A percentile compares a stretch with the other conserved stretches of the same genome.
phyloP scores from a whole-genome alignment of 176 grass and related monocot genomes.

The Cymbopogon citratus region DNA sequence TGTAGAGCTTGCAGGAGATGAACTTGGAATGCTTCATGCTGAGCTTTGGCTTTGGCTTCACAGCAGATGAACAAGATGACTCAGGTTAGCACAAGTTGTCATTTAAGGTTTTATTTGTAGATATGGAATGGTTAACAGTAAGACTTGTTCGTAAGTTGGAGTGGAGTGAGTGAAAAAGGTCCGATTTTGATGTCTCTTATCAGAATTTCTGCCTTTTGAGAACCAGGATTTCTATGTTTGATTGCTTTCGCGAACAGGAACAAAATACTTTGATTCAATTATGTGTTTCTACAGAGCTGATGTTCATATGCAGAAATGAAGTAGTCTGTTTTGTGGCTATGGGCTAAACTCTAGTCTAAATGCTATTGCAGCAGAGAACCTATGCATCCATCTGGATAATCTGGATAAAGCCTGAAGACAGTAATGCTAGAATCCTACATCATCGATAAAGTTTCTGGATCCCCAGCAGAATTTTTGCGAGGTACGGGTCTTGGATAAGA shows the following conservation, averaged over 20 bases:
- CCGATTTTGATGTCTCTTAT: too few species aligned
- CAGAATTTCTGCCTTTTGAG: background rate
- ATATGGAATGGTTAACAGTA: background rate
- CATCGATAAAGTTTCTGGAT: background rate
- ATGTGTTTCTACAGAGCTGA: background rate
- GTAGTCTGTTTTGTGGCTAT: background rate
- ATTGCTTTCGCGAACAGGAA: background rate
- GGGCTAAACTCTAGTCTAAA: background rate
- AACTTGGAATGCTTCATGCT: constrained; percentile 24
- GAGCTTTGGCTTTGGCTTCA: constrained; percentile 12
- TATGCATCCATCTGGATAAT: background rate
- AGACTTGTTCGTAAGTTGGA: too few species aligned
- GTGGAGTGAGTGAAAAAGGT: too few species aligned
- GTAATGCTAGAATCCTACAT: background rate
- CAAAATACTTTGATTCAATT: too few species aligned
- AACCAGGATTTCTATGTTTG: background rate
- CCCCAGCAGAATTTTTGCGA: background rate
- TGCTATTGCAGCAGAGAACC: background rate
- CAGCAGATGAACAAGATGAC: background rate
- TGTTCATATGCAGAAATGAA: background rate
- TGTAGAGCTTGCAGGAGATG: constrained; percentile 74
- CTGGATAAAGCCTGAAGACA: background rate
- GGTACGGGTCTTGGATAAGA: background rate
- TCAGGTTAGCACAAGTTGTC: background rate
- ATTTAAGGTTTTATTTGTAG: background rate